A percentile compares a stretch with the other conserved stretches of the same genome.
phyloP scores from a whole-genome alignment of 140 eudicot genomes.

The Oenanthe javanica region DNA sequence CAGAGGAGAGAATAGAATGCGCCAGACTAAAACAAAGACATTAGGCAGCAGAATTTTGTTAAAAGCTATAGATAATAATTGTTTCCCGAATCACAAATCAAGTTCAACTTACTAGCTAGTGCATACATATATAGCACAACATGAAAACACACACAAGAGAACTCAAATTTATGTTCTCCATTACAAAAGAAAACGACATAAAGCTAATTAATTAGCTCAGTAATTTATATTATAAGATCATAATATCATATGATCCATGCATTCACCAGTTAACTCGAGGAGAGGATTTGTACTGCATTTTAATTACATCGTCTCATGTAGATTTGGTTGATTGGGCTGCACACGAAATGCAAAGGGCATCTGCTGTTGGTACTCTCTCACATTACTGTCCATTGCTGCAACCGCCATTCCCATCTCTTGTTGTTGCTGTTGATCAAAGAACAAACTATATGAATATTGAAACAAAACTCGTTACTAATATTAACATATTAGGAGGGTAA shows the following conservation, averaged over 20 bases:
- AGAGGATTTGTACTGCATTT: background rate
- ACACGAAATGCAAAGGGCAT: conserved; percentile 74
- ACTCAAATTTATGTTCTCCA: background rate
- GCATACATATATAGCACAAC: background rate
- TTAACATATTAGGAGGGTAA: background rate
- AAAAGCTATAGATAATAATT: background rate
- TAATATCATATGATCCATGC: background rate
- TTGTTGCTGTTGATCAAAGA: conserved; percentile 37
- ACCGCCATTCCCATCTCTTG: conserved; percentile 30
- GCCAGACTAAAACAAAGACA: background rate
- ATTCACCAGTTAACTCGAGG: background rate
- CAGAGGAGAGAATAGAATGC: too few species aligned
- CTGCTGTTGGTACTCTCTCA: conserved; percentile 36
- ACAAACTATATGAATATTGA: background rate
- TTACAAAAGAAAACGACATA: background rate
- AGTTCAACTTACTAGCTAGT: background rate
- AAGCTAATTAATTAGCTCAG: background rate
- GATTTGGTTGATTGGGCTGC: conserved; percentile 90
- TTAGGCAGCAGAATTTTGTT: too few species aligned
- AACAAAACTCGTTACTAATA: background rate
- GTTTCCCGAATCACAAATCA: background rate
- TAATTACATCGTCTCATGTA: conserved; percentile 53
- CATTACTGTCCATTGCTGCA: conserved; percentile 49
- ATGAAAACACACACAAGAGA: background rate
- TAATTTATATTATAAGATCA: background rate